A percentile compares a stretch with the other conserved stretches of the same genome.
Evolutionary conservation across 768 basidiomycete genomes (phyloP).

Genomic region (Strobilomyces confusus): DNA sequence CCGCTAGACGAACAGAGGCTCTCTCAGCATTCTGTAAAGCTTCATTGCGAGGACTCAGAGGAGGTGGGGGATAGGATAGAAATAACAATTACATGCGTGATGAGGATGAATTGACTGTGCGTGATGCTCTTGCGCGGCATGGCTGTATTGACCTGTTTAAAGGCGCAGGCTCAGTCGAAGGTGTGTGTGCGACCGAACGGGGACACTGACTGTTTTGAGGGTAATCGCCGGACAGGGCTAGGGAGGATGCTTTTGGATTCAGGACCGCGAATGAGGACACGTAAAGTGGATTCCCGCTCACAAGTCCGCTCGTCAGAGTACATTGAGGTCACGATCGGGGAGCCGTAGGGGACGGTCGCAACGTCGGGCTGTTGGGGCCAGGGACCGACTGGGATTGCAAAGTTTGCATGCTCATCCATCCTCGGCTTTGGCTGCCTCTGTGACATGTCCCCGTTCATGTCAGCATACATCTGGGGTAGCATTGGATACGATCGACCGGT

Average conservation of each 20-base stretch:
- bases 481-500: slow-evolving; percentile 34
- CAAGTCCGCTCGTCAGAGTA: slow-evolving; percentile 59
- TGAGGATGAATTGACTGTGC: slow-evolving; percentile 27
- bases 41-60: slow-evolving; percentile 27
- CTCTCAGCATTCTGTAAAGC: slow-evolving; percentile 53
- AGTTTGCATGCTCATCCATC: slow-evolving; percentile 31
- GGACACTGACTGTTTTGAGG: slow-evolving; percentile 40
- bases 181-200: slow-evolving; percentile 3
- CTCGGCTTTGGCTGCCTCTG: slow-evolving; percentile 26
- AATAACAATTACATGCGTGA: slow-evolving; percentile 32
- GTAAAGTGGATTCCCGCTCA: slow-evolving; percentile 27
- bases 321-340: slow-evolving; percentile 43
- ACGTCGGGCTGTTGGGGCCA: slow-evolving; percentile 36
- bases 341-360: slow-evolving; percentile 37
- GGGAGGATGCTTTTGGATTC: slow-evolving; percentile 15
- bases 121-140: slow-evolving; percentile 33
- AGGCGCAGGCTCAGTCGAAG: slow-evolving; percentile 15
- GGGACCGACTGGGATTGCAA: slow-evolving; percentile 25
- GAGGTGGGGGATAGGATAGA: slow-evolving; percentile 16
- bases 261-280: slow-evolving; percentile 10
- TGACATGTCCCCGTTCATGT: slow-evolving; percentile 31
- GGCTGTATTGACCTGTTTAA: slow-evolving; percentile 30
- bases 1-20: slow-evolving; percentile 55
- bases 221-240: slow-evolving; percentile 44
- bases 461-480: slow-evolving; percentile 33